These are phyloP conservation scores for Arachis stenosperma DNA, from an alignment of 306 rosid genomes.

Conservation along the genomic window DNA sequence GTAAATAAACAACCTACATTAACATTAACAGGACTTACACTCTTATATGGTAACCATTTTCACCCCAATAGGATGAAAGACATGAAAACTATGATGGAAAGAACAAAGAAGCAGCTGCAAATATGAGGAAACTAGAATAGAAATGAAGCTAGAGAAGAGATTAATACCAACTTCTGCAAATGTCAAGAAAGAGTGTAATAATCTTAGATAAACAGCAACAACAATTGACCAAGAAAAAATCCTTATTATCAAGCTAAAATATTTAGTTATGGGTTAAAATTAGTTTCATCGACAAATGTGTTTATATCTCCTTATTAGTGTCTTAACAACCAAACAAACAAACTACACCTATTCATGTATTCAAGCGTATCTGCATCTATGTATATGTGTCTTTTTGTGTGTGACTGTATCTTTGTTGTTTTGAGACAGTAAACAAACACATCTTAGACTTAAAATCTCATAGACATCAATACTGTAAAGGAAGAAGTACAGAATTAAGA, in stretches of 20 bases:
- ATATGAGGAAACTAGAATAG: neutral
- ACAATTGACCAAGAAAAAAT: neutral
- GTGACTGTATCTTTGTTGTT: too few relatives aligned
- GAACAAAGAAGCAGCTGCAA: neutral
- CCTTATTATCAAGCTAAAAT: neutral
- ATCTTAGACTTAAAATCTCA: too few relatives aligned
- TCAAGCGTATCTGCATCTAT: too few relatives aligned
- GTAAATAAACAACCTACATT: neutral
- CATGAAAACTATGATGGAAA: neutral
- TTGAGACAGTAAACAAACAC: too few relatives aligned
- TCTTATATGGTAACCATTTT: neutral
- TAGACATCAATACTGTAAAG: too few relatives aligned
- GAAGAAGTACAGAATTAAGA: too few relatives aligned
- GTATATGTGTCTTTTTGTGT: too few relatives aligned
- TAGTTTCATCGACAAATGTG: too few relatives aligned
- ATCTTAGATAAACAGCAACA: neutral
- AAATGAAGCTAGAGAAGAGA: conserved; percentile 1
- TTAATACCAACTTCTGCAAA: neutral
- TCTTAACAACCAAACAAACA: too few relatives aligned
- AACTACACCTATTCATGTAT: too few relatives aligned
- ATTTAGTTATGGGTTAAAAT: neutral
- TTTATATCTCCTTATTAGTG: too few relatives aligned
- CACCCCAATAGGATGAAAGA: too few relatives aligned
- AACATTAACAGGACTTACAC: neutral
- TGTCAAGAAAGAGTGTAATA: neutral